Evolutionary conservation across 805 yeast species (phyloP), one percentile per base, ranked within the genome.

Genomic region (Maudiozyma pseudohumilis): DNA sequence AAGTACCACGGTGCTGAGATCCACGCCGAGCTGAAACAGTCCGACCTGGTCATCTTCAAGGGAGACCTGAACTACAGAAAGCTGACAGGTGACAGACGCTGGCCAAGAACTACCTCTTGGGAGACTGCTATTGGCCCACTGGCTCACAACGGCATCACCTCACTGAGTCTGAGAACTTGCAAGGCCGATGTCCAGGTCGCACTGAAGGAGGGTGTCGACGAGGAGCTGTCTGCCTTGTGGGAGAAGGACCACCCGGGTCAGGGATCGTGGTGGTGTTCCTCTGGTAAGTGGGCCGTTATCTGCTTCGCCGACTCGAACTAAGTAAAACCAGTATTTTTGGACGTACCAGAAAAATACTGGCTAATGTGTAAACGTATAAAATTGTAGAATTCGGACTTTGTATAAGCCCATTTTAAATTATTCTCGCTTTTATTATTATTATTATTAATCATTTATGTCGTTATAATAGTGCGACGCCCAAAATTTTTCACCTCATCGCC

Each of bases 61-160:
- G 99, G 99, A 40, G 99, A 92, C 53, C 70, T 92, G 62, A 92
- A 92, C 65, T 89, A 94, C 64, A 76, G 99, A 62, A 92, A 92
- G 60, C 64, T 94, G 42, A 82, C 95, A 2, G 95, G 86, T 35
- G 99, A 92, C 53, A 72, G 88, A 60, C 69, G 69, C 49, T 92
- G 99, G 99, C 76, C 76, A 15, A 71, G 80, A 40, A 74, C 86
- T 3, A 84, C 95, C 0, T 70, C 87, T 2, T 94, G 89, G 64
- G 48, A 43, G 4, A 58, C 61, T 0, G 89, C 95, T 4, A 71
- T 89, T 42, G 83, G 82, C 39, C 71, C 74, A 4, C 67, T 89
- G 46, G 80, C 81, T 1, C 46, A 60, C 0, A 70, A 77, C 22
- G 78, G 78, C 7, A 64, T 92, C 38, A 77, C 76, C 12, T 49